Percentiles rank a stretch among this genome's conserved stretches.
These are phyloP conservation scores for Papiliotrema laurentii DNA, from an alignment of 1,284 basidiomycete species.

Conservation along the genomic window DNA sequence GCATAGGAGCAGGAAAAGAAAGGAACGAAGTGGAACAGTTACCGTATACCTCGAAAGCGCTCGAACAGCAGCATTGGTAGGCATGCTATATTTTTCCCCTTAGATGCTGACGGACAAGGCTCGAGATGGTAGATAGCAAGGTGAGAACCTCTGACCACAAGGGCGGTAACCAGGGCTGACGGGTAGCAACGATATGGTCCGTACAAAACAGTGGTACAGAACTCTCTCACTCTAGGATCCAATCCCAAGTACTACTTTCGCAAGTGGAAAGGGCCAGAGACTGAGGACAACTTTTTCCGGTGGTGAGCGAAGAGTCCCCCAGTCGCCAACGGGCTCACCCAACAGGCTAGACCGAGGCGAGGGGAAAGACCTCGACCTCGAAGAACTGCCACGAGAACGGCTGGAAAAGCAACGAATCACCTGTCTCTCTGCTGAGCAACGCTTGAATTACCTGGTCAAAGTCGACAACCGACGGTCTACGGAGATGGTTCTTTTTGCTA, in stretches of 20 bases:
- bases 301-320: slow-evolving; percentile 50
- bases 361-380: slow-evolving; percentile 61
- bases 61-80: slow-evolving; percentile 39
- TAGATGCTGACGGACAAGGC: slow-evolving; percentile 42
- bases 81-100: no score
- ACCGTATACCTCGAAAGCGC: slow-evolving; percentile 26
- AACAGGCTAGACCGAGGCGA: slow-evolving; percentile 65
- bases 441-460: slow-evolving; percentile 65
- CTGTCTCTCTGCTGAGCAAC: slow-evolving; percentile 64
- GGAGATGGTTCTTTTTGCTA: slow-evolving; percentile 67
- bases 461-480: slow-evolving; percentile 60
- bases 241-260: slow-evolving; percentile 58
- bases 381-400: slow-evolving; percentile 62
- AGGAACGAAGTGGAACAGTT: slow-evolving; percentile 23
- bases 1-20: slow-evolving; percentile 14
- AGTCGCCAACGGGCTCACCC: not conserved
- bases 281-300: slow-evolving; percentile 65
- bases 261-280: slow-evolving; percentile 61
- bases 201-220: not conserved
- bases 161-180: not conserved
- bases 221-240: slow-evolving; percentile 7
- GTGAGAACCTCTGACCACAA: slow-evolving; percentile 53
- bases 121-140: slow-evolving; percentile 69
- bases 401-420: slow-evolving; percentile 60
- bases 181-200: slow-evolving; percentile 25